Percentiles rank a stretch among this genome's conserved stretches.
phyloP scores from a whole-genome alignment of 2,329 filamentous ascomycete genomes.

The Leptographium procerum region DNA sequence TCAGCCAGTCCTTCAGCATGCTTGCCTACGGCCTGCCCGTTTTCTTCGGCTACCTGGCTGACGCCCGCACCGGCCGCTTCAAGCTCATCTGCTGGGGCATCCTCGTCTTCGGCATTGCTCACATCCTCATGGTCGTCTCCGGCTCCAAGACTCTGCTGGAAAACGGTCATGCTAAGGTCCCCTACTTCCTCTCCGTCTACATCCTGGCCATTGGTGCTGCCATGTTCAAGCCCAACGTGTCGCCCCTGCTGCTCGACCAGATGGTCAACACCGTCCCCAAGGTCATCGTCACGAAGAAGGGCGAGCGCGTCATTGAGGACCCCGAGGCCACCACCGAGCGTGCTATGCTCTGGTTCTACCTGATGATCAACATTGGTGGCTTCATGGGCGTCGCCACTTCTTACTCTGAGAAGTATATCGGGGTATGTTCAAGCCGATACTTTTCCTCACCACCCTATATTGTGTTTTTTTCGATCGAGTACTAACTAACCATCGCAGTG shows the following conservation, averaged over 20 bases:
- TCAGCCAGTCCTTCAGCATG: slow-evolving; percentile 43
- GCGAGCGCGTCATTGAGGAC: slow-evolving; percentile 60
- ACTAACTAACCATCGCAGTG: background rate
- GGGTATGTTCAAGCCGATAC: slow-evolving; percentile 32
- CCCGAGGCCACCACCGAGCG: slow-evolving; percentile 56
- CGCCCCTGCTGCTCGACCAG: slow-evolving; percentile 60
- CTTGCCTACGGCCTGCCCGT: slow-evolving; percentile 47
- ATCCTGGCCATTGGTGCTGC: slow-evolving; percentile 53
- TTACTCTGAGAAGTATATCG: slow-evolving; percentile 63
- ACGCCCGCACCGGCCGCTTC: slow-evolving; percentile 60
- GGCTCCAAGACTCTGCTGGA: slow-evolving; percentile 34
- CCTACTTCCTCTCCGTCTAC: slow-evolving; percentile 50
- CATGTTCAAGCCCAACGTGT: slow-evolving; percentile 74
- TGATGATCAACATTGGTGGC: slow-evolving; percentile 61
- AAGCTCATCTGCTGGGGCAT: slow-evolving; percentile 61
- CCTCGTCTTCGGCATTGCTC: slow-evolving; percentile 53
- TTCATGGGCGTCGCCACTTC: slow-evolving; percentile 54
- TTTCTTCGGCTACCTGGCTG: slow-evolving; percentile 45
- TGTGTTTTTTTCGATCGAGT: background rate
- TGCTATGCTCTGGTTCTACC: slow-evolving; percentile 54
- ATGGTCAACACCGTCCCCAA: slow-evolving; percentile 47
- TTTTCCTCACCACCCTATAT: background rate
- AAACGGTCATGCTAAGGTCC: slow-evolving; percentile 34
- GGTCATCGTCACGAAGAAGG: slow-evolving; percentile 39
- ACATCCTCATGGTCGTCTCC: slow-evolving; percentile 56